Evolutionary conservation across 371 early-diverging fungal species (phyloP), one percentile per base, ranked within the genome.

Genomic region (Rhizopus stolonifer): DNA sequence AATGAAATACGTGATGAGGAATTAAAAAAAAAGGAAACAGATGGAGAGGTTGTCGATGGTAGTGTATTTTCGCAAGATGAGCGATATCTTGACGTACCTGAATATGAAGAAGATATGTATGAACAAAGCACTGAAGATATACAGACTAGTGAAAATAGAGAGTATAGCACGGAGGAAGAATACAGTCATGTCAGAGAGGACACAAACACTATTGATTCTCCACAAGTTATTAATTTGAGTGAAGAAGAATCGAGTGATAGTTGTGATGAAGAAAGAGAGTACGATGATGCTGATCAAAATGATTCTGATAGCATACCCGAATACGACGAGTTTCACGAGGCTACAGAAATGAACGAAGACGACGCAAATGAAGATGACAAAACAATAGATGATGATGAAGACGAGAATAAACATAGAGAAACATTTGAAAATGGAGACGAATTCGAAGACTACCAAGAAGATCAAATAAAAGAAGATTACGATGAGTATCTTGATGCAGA

Each of bases 401-500:
- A 19, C 21, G 22, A 18, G 5, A 4, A n/a, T 15, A 3, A 14
- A 14, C 36, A 36, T 36, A 42, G 10, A 7, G 42, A 21, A 19
- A 21, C 21, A 18, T 5, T 10, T 10, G 21, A 42, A 19, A 18
- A 42, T 21, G 21, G 19, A n/a, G 42, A 42, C 19, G 42, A 42
- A 13, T 19, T 21, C 13, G 42, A 21, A 21, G 42, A 21, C 21
- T 19, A 42, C 5, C 21, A 42, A 19, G 42, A 42, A 42, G 42
- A 42, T 9, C 42, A 42, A 15, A 19, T 42, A 7, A 42, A 42
- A 9, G 42, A 42, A 19, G 21, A 42, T 19, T 42, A 42, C 19
- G 42, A 42, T 21, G 42, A 42, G 21, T 42, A 42, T 21, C 18
- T 42, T 21, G 42, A 42, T 21, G 21, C 42, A 19, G 42, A 42